Evolutionary conservation across 306 rosid species (phyloP).

Genomic region (Argentina anserina): DNA sequence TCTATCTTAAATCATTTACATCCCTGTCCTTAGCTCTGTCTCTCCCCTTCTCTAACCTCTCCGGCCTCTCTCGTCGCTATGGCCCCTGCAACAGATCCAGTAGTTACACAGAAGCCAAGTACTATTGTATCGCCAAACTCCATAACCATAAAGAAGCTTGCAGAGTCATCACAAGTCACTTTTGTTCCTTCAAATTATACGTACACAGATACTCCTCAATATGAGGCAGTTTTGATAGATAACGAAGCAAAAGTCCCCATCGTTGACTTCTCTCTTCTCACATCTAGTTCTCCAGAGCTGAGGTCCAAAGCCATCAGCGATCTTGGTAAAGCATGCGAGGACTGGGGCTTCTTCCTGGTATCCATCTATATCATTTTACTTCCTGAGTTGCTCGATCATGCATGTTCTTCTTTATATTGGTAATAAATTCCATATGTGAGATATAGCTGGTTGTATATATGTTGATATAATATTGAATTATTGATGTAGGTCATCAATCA

Average conservation of each 20-base stretch:
- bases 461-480: too few species aligned
- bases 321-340: conserved; percentile 44
- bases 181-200: conserved; percentile 31
- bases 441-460: background rate
- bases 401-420: background rate
- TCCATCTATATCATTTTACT: background rate
- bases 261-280: conserved; percentile 43
- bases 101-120: background rate
- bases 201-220: conserved; percentile 12
- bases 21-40: too few species aligned
- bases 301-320: conserved; percentile 35
- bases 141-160: conserved; percentile 28
- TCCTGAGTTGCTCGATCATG: background rate
- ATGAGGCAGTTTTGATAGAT: conserved; percentile 1
- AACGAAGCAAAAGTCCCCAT: conserved; percentile 28
- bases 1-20: too few species aligned
- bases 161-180: conserved; percentile 24
- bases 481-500: conserved; percentile 48
- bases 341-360: conserved; percentile 56
- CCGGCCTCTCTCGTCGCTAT: background rate
- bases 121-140: background rate
- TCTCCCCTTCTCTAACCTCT: too few species aligned
- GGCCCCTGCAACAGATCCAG: background rate
- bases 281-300: conserved; percentile 18
- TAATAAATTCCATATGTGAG: too few species aligned